Evolutionary conservation across 2,329 filamentous ascomycete species (phyloP).

Genomic region (Myriosclerotinia duriaeana): DNA sequence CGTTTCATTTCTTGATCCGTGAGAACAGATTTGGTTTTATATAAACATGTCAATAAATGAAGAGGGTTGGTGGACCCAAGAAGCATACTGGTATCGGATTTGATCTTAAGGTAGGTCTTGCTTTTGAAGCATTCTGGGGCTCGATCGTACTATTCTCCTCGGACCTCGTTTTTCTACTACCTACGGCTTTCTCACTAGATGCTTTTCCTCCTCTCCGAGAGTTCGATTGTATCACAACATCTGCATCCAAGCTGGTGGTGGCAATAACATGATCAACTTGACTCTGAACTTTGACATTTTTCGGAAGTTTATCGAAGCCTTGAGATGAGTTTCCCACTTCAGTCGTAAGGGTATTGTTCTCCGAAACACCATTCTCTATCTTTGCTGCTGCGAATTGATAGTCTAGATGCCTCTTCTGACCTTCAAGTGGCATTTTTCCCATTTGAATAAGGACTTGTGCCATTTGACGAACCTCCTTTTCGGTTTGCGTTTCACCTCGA

Average conservation of each 20-base stretch:
- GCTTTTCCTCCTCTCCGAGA: neutral
- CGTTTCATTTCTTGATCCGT: neutral
- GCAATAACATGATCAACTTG: neutral
- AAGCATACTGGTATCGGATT: neutral
- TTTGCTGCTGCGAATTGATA: no score
- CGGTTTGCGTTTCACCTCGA: no score
- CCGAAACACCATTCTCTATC: no score
- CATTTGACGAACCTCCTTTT: no score
- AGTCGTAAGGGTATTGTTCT: no score
- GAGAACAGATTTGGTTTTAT: neutral
- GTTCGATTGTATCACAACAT: neutral
- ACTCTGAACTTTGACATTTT: no score
- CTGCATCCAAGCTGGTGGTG: neutral
- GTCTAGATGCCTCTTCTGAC: no score
- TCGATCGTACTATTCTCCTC: neutral
- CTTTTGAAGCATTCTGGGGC: neutral
- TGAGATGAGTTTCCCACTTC: no score
- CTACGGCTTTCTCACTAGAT: neutral
- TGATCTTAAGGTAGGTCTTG: neutral
- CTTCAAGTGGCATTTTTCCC: no score
- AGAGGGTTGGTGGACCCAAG: neutral
- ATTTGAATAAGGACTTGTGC: no score
- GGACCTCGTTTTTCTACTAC: neutral
- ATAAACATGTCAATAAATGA: neutral
- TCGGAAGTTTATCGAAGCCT: no score